These are phyloP conservation scores for Carex littledalei DNA, from an alignment of 176 grass and related monocot genomes.

Conservation along the genomic window DNA sequence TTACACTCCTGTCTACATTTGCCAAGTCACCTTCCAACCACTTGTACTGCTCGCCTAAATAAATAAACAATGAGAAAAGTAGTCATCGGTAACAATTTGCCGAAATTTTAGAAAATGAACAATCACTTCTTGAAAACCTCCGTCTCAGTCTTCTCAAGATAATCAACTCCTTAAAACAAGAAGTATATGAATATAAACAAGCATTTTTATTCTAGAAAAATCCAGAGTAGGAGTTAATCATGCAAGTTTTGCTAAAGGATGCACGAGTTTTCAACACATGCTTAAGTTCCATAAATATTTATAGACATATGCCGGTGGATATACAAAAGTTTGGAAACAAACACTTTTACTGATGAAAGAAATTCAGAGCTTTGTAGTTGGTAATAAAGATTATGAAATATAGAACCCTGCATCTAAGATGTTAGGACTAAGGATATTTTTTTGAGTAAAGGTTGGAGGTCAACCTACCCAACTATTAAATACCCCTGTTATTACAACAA, in stretches of 20 bases:
- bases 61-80: no score
- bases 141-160: not conserved
- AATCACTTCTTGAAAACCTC: not conserved
- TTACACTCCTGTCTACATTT: constrained; percentile 59
- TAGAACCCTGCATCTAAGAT: not conserved
- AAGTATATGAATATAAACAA: not conserved
- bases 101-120: not conserved
- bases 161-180: not conserved
- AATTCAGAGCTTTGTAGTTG: not conserved
- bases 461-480: no score
- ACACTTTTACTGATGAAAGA: not conserved
- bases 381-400: not conserved
- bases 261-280: not conserved
- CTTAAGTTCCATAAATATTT: not conserved
- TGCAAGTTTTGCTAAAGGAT: not conserved
- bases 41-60: constrained; percentile 55
- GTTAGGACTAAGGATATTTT: not conserved
- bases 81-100: not conserved
- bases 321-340: not conserved
- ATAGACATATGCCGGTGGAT: not conserved
- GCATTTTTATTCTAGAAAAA: not conserved
- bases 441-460: no score
- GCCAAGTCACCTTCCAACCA: constrained; percentile 72
- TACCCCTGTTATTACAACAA: no score
- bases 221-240: not conserved